A percentile compares a stretch with the other conserved stretches of the same genome.
Conservation (phyloP, 2,329 filamentous ascomycete genomes). For the Beauveria pseudobassiana region DNA sequence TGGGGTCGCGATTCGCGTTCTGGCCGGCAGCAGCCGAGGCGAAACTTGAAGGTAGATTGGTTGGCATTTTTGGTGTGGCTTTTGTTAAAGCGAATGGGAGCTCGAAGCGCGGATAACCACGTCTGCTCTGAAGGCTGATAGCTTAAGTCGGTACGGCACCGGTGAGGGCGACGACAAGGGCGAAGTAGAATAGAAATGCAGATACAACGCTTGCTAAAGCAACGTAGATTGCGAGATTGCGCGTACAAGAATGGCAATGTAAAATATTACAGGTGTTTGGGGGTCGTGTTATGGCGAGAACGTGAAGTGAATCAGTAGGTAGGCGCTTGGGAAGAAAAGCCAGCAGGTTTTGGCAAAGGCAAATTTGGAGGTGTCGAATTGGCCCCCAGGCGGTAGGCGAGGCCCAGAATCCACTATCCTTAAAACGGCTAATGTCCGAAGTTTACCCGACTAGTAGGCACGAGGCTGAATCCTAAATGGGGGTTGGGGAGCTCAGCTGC, state of each 20-base stretch:
- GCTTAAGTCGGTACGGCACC: conserved; percentile 6
- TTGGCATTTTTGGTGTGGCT: conserved; percentile 46
- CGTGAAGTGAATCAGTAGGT: conserved; percentile 2
- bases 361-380: conserved; percentile 24
- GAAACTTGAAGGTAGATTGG: conserved; percentile 75
- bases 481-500: not conserved
- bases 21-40: conserved; percentile 76
- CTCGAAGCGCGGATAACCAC: not conserved
- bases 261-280: conserved; percentile 15
- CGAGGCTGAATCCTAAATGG: conserved; percentile 28
- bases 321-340: conserved; percentile 22
- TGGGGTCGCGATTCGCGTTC: conserved; percentile 52
- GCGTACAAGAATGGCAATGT: conserved; percentile 4
- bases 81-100: not conserved
- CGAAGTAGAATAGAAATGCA: conserved; percentile 8
- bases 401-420: conserved; percentile 10
- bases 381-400: conserved; percentile 9
- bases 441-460: conserved; percentile 23
- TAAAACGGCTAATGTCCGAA: conserved; percentile 17
- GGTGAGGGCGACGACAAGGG: conserved; percentile 3
- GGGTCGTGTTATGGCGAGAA: conserved; percentile 19
- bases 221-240: conserved; percentile 7
- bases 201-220: conserved; percentile 12
- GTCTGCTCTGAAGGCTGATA: conserved; percentile 9
- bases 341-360: conserved; percentile 25